A percentile compares a stretch with the other conserved stretches of the same genome.
These are phyloP conservation scores for Gonapodya prolifera DNA, from an alignment of 192 early-diverging fungal species.

Conservation along the genomic window DNA sequence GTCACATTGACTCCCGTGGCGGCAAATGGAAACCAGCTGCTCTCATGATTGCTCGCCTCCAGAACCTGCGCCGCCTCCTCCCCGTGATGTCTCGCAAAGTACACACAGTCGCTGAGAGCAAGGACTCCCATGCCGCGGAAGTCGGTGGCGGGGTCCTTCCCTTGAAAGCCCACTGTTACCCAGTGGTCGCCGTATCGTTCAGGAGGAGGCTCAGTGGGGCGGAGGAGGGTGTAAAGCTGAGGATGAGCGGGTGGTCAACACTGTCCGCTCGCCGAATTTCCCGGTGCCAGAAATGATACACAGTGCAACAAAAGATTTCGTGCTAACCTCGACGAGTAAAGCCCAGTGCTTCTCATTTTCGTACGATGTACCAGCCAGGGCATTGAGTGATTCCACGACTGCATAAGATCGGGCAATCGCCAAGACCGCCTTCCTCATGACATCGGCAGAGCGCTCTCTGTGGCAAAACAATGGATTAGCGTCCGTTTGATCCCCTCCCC, in stretches of 20 bases:
- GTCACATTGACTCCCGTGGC: conserved; percentile 73
- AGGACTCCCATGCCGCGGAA: conserved; percentile 77
- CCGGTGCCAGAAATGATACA: too few relatives aligned
- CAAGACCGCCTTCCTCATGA: background rate
- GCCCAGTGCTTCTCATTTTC: background rate
- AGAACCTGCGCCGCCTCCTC: conserved; percentile 35
- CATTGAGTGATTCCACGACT: background rate
- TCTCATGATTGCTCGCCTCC: conserved; percentile 40
- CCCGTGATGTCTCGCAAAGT: conserved; percentile 48
- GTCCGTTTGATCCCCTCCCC: too few relatives aligned
- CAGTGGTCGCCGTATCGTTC: conserved; percentile 46
- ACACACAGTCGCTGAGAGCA: conserved; percentile 57
- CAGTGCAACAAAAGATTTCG: too few relatives aligned
- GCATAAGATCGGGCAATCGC: background rate
- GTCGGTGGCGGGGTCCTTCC: conserved; percentile 69
- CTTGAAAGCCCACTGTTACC: conserved; percentile 73
- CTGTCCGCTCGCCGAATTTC: too few relatives aligned
- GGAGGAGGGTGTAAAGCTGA: conserved; percentile 49
- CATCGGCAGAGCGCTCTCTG: too few relatives aligned
- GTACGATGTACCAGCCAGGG: background rate
- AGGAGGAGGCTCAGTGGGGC: conserved; percentile 33
- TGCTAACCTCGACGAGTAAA: background rate
- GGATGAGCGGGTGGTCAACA: too few relatives aligned
- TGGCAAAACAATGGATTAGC: too few relatives aligned
- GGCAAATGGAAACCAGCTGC: conserved; percentile 69